Evolutionary conservation across 108 stramenopile species (phyloP).

Genomic region (Mayamaea pseudoterrestris): DNA sequence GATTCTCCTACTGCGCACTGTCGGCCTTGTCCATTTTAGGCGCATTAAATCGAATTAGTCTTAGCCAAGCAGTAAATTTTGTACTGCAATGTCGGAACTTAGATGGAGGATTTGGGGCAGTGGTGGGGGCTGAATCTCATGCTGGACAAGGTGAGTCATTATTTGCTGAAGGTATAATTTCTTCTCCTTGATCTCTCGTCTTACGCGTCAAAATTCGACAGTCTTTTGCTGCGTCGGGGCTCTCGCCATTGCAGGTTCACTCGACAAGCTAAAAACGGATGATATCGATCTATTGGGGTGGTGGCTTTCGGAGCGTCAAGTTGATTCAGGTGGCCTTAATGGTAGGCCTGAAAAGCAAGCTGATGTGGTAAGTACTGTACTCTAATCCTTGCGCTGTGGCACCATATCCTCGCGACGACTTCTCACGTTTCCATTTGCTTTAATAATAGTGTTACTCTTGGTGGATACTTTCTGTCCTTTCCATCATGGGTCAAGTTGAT

Average conservation of each 20-base stretch:
- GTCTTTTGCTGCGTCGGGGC: conserved; percentile 96
- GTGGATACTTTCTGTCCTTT: conserved; percentile 92
- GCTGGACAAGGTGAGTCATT: no score
- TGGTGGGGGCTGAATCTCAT: conserved; percentile 93
- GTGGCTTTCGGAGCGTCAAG: conserved; percentile 99
- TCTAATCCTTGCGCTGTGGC: no score
- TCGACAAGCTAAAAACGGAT: conserved; percentile 33
- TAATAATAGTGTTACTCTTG: conserved; percentile 99
- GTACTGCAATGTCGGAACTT: conserved; percentile 84
- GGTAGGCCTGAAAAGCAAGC: conserved; percentile 98
- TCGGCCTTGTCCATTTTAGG: conserved; percentile 72
- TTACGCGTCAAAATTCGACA: no score
- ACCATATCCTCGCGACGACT: no score
- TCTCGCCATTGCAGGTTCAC: conserved; percentile 79
- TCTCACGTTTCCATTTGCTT: no score
- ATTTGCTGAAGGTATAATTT: no score
- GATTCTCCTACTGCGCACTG: conserved; percentile 96
- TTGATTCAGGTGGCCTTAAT: conserved; percentile 94
- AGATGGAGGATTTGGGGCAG: conserved; percentile 95
- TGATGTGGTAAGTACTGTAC: no score
- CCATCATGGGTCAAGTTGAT: conserved; percentile 84
- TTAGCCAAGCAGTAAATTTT: conserved; percentile 59
- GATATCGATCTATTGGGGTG: conserved; percentile 77
- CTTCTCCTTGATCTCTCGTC: no score
- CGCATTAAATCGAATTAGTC: conserved; percentile 41